phyloP scores from a whole-genome alignment of 495 filamentous ascomycete species.

The Hypoxylon fragiforme region DNA sequence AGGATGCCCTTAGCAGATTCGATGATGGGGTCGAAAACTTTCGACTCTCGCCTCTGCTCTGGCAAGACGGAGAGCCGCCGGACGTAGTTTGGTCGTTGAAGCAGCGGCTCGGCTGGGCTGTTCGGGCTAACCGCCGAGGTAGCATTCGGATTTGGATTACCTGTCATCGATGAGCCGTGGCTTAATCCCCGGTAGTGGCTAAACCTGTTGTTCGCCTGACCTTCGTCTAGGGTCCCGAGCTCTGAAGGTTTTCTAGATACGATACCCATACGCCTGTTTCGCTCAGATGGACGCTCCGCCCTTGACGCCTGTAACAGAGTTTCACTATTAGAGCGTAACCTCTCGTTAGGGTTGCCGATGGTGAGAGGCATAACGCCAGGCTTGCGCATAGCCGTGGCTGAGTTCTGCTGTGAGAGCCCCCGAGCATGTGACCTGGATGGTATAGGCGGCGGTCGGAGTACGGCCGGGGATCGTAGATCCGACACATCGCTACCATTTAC shows the following conservation, averaged over 20 bases:
- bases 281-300: constrained; percentile 54
- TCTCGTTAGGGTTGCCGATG: constrained; percentile 72
- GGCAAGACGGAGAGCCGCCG: constrained; percentile 82
- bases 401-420: constrained; percentile 72
- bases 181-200: constrained; percentile 83
- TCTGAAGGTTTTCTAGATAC: constrained; percentile 75
- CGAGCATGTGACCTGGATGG: constrained; percentile 78
- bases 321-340: constrained; percentile 88
- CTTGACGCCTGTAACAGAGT: constrained; percentile 61
- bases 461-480: constrained; percentile 64
- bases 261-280: constrained; percentile 79
- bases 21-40: constrained; percentile 63
- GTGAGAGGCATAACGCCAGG: constrained; percentile 71
- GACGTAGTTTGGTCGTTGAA: constrained; percentile 63
- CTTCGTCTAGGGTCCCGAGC: constrained; percentile 75
- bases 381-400: constrained; percentile 59
- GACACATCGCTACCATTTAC: constrained; percentile 64
- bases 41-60: constrained; percentile 70
- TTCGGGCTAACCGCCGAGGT: constrained; percentile 49
- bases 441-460: constrained; percentile 70
- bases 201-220: constrained; percentile 66
- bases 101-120: constrained; percentile 59
- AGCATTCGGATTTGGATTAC: constrained; percentile 44
- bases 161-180: constrained; percentile 74
- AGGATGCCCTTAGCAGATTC: constrained; percentile 85